Evolutionary conservation across 768 basidiomycete genomes (phyloP).

Genomic region (Krasilnikovozyma curviuscula): DNA sequence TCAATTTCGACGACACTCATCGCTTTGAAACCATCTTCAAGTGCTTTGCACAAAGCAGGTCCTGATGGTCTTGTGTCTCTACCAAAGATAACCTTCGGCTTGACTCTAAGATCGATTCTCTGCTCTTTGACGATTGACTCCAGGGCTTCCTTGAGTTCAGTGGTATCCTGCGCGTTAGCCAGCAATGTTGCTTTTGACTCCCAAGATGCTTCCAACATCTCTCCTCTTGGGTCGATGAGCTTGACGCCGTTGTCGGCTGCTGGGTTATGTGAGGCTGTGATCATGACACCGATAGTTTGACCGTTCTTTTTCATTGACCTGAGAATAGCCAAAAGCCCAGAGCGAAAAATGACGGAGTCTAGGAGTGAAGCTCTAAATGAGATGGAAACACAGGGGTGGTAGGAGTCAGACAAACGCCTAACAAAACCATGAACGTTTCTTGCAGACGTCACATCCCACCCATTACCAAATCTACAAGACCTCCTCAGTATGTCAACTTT

Average conservation of each 20-base stretch:
- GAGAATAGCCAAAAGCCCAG: constrained; percentile 72
- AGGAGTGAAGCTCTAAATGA: constrained; percentile 31
- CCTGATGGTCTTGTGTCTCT: constrained; percentile 86
- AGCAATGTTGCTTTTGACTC: constrained; percentile 67
- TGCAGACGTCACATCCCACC: too few species aligned
- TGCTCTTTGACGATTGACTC: constrained; percentile 40
- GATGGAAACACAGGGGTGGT: background rate
- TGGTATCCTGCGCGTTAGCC: constrained; percentile 60
- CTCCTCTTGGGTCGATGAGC: constrained; percentile 86
- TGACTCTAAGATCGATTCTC: constrained; percentile 60
- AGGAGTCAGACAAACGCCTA: too few species aligned
- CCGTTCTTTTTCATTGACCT: constrained; percentile 83
- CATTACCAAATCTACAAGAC: too few species aligned
- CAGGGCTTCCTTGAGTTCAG: constrained; percentile 50
- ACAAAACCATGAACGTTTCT: too few species aligned
- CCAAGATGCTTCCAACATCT: constrained; percentile 92
- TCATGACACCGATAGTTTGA: constrained; percentile 88
- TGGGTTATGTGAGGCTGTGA: constrained; percentile 99
- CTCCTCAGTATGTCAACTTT: too few species aligned
- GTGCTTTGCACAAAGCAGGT: constrained; percentile 46
- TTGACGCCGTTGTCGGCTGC: constrained; percentile 96
- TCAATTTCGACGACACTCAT: constrained; percentile 36
- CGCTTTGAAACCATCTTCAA: constrained; percentile 63
- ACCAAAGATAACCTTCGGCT: constrained; percentile 70
- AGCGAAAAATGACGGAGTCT: constrained; percentile 83